Percentiles rank a stretch among this genome's conserved stretches.
These are phyloP conservation scores for Eragrostis curvula DNA, from an alignment of 176 grass and related monocot genomes.

Conservation along the genomic window DNA sequence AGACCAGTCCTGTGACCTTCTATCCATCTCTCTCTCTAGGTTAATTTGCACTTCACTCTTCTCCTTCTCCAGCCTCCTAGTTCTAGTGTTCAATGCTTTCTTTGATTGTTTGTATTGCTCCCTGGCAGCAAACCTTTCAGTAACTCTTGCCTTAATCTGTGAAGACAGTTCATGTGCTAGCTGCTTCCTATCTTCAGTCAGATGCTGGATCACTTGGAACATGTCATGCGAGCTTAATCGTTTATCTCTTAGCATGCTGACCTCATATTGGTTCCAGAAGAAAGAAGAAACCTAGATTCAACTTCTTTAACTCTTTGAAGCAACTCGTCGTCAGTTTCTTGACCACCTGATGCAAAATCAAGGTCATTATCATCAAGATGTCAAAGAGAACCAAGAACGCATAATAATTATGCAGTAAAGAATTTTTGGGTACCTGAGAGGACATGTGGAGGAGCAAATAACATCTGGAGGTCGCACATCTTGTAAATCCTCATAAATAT, in stretches of 20 bases:
- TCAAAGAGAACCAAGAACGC: not conserved
- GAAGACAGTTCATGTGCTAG: conserved; percentile 70
- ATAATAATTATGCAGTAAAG: not conserved
- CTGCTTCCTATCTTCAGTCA: conserved; percentile 72
- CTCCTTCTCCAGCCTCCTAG: conserved; percentile 77
- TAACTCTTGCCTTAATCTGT: conserved; percentile 83
- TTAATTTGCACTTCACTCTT: conserved; percentile 62
- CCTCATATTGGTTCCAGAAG: conserved; percentile 56
- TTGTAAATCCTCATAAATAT: conserved; percentile 80
- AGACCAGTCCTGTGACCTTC: conserved; percentile 79
- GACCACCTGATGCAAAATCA: conserved; percentile 32
- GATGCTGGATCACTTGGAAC: conserved; percentile 60
- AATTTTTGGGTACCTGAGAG: conserved; percentile 30
- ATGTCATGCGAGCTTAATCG: conserved; percentile 42
- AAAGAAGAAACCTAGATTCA: conserved; percentile 54
- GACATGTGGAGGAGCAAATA: not conserved
- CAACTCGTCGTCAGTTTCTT: conserved; percentile 63
- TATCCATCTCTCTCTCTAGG: conserved; percentile 73
- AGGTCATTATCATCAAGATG: conserved; percentile 24
- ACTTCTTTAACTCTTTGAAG: conserved; percentile 65
- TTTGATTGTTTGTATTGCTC: conserved; percentile 69
- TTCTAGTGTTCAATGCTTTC: conserved; percentile 55
- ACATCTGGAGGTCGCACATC: conserved; percentile 39
- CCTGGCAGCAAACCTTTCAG: conserved; percentile 68
- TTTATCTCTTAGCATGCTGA: conserved; percentile 42